Conservation (phyloP, 1,139 yeast genomes). For the Candida pseudoviswanathii region DNA sequence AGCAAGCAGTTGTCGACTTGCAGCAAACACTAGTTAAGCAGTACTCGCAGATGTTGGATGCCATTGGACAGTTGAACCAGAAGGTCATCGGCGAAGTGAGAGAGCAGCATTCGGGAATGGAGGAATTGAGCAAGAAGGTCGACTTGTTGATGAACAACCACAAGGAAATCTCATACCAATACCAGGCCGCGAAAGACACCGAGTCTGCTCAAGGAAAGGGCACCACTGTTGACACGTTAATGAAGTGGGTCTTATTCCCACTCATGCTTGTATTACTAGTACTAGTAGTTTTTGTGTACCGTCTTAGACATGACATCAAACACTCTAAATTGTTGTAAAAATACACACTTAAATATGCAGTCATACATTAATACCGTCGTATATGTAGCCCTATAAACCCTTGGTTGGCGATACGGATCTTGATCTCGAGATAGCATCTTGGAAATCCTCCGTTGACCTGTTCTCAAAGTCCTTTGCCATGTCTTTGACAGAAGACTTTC, state of each 20-base stretch:
- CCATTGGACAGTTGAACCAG: constrained; percentile 38
- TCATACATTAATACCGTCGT: background rate
- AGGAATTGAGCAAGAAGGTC: constrained; percentile 39
- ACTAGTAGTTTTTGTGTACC: constrained; percentile 43
- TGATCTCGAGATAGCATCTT: constrained; percentile 3
- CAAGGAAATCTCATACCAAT: constrained; percentile 40
- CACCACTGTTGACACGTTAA: constrained; percentile 18
- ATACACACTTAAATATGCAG: background rate
- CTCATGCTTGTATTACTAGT: constrained; percentile 39
- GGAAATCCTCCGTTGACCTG: constrained; percentile 10
- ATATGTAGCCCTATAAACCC: background rate
- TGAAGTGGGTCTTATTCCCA: constrained; percentile 48
- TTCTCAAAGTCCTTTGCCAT: constrained; percentile 35
- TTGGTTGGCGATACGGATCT: constrained; percentile 9
- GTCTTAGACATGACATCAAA: constrained; percentile 55
- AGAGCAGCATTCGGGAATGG: constrained; percentile 42
- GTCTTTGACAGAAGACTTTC: constrained; percentile 40
- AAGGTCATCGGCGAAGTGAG: constrained; percentile 48
- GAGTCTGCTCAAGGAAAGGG: background rate
- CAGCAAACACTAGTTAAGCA: constrained; percentile 33
- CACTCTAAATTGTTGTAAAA: constrained; percentile 52
- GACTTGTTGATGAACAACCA: constrained; percentile 47
- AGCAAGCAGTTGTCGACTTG: constrained; percentile 19
- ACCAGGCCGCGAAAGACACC: constrained; percentile 18
- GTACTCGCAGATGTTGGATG: constrained; percentile 35